These are phyloP conservation scores for Hemileia vastatrix DNA, from an alignment of 1,284 basidiomycete species.

Conservation along the genomic window DNA sequence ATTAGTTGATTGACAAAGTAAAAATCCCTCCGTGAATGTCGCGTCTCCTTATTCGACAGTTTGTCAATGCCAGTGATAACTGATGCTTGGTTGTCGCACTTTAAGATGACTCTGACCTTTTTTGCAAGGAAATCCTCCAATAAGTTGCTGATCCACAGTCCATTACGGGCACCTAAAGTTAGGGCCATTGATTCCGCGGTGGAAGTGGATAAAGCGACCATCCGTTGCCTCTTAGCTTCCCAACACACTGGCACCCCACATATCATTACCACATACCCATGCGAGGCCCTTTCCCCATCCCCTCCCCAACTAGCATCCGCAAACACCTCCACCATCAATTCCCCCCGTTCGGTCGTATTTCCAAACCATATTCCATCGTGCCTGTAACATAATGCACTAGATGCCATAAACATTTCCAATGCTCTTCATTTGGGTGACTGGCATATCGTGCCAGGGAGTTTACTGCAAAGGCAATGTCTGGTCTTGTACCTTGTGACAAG, in stretches of 20 bases:
- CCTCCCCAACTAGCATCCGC: conserved; percentile 1
- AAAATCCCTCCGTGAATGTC: too few relatives aligned
- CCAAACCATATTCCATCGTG: background rate
- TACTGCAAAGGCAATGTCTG: too few relatives aligned
- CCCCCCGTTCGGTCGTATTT: too few relatives aligned
- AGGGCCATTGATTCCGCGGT: conserved; percentile 3
- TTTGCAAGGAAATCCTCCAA: too few relatives aligned
- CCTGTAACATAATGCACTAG: background rate
- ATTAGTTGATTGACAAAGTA: too few relatives aligned
- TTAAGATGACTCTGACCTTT: too few relatives aligned
- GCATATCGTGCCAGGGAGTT: background rate
- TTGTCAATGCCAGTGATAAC: too few relatives aligned
- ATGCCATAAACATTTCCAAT: background rate
- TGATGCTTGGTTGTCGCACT: too few relatives aligned
- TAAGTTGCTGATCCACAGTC: too few relatives aligned
- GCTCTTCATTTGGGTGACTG: background rate
- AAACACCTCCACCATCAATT: background rate
- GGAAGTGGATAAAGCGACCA: background rate
- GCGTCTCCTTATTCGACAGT: too few relatives aligned
- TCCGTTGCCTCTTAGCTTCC: background rate
- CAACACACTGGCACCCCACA: background rate
- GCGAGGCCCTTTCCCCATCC: background rate
- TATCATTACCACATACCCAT: background rate
- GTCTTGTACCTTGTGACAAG: too few relatives aligned
- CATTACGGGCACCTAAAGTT: background rate